A percentile compares a stretch with the other conserved stretches of the same genome.
Conservation (phyloP, 169 alveolate genomes). For the Cytauxzoon felis region DNA sequence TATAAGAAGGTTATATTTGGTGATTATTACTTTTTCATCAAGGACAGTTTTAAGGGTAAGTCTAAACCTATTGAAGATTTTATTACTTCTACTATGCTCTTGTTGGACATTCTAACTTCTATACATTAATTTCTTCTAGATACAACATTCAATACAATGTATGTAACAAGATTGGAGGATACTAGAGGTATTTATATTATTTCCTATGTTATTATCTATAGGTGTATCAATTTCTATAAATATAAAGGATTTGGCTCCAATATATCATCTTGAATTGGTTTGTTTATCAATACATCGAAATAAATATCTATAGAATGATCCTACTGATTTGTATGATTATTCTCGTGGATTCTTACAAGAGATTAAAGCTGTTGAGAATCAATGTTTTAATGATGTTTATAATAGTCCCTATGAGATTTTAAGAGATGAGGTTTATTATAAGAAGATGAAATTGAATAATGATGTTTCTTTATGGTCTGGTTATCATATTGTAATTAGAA, state of each 20-base stretch:
- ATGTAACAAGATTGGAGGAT: slow-evolving; percentile 26
- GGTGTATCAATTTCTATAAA: slow-evolving; percentile 23
- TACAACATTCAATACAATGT: slow-evolving; percentile 36
- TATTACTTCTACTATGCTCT: neutral
- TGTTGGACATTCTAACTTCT: too few species aligned
- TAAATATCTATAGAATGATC: neutral
- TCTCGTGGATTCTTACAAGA: slow-evolving; percentile 37
- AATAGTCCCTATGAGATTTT: neutral
- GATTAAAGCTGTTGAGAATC: neutral
- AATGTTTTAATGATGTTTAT: neutral
- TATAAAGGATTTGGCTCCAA: slow-evolving; percentile 19
- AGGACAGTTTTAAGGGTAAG: slow-evolving; percentile 27
- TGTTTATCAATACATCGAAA: neutral
- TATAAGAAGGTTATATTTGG: slow-evolving; percentile 40
- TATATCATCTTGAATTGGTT: slow-evolving; percentile 25
- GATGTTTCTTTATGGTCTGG: slow-evolving; percentile 57
- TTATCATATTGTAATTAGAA: slow-evolving; percentile 33
- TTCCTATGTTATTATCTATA: too few species aligned
- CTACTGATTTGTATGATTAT: slow-evolving; percentile 24
- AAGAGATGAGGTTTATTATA: slow-evolving; percentile 33
- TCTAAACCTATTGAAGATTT: neutral
- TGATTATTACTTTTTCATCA: slow-evolving; percentile 42
- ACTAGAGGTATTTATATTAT: too few species aligned
- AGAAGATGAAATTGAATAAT: slow-evolving; percentile 56
- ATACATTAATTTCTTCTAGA: too few species aligned